Evolutionary conservation across 2,329 filamentous ascomycete species (phyloP).

Genomic region (Trichoderma sp.): DNA sequence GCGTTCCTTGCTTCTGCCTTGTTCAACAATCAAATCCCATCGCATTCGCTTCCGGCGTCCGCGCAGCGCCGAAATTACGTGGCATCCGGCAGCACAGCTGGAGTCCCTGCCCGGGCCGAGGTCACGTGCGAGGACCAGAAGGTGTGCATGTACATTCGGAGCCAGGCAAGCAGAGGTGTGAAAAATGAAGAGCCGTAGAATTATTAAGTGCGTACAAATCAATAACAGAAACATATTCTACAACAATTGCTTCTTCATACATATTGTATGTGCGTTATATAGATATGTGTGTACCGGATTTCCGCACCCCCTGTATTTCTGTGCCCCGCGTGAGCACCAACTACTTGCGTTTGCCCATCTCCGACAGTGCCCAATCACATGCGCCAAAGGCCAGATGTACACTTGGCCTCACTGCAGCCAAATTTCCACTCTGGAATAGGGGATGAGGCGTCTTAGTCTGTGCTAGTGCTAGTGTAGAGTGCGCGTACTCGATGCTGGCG

Average conservation of each 20-base stretch:
- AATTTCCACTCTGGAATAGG: slow-evolving; percentile 30
- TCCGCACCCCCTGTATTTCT: not conserved
- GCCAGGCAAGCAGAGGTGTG: too few relatives aligned
- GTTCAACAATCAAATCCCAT: not conserved
- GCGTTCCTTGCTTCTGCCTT: not conserved
- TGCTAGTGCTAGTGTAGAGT: not conserved
- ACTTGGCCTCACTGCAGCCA: slow-evolving; percentile 21
- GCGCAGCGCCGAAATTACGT: slow-evolving; percentile 22
- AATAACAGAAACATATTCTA: not conserved
- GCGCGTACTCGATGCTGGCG: not conserved
- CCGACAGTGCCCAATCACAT: slow-evolving; percentile 38
- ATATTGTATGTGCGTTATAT: not conserved
- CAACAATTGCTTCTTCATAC: not conserved
- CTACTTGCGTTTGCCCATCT: not conserved
- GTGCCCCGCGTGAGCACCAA: not conserved
- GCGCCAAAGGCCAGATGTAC: slow-evolving; percentile 24
- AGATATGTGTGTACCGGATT: not conserved
- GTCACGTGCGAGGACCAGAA: slow-evolving; percentile 12
- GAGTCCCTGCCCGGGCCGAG: not conserved
- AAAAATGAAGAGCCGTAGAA: not conserved
- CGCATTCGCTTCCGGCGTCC: slow-evolving; percentile 4
- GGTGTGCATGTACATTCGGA: not conserved
- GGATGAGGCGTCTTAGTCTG: not conserved
- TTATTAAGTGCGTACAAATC: not conserved
- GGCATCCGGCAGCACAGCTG: not conserved